Base-by-base conservation (phyloP, 129 eudicot species). In the Artemisia argyi region DNA sequence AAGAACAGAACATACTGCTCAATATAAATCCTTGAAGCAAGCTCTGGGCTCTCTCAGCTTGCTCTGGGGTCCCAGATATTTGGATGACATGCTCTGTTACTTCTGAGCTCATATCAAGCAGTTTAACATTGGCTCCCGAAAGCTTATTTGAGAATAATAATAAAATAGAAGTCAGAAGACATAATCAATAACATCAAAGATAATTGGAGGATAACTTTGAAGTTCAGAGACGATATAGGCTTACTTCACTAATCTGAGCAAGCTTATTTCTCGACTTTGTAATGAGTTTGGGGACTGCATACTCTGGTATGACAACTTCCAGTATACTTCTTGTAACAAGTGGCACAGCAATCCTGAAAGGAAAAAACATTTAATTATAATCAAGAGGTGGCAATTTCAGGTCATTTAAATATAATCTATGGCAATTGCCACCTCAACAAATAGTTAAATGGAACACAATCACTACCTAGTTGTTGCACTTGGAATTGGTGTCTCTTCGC, bases 21-120 rank as follows among this genome's bases (percentile, higher is more conserved):
- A 90, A 86, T 64, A 94, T 85, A 73, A 94, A 94, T 68, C 99
- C 99, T 80, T 94, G 97, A 80, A 94, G 97, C 88, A 94, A 88
- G 80, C 96, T 94, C 83, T 94, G 97, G 71, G 99, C 99, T 86
- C 89, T 86, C 82, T 94, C 99, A 7, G 99, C 89, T 80, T 94
- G 99, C 85, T 94, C 99, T 3, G 89, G 96, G 65, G 96, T 85
- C 19, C 99, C 99, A 8, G 96, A 87, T 80, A 94, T 94, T 71
- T 91, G 88, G 64, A 94, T 85, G 46, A 86, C 78, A 76, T 90
- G 92, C 80, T 90, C 96, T 47, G 89, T 81, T 73, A 73, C 86
- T 68, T 88, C 97, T 53, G 93, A 69, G 46, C 84, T 71, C 71
- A 88, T 88, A 51, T 94, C 96, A 62, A 94, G 66, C 68, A 94